Evolutionary conservation across 2,329 filamentous ascomycete species (phyloP).

Genomic region (Neofusicoccum cordaticola): DNA sequence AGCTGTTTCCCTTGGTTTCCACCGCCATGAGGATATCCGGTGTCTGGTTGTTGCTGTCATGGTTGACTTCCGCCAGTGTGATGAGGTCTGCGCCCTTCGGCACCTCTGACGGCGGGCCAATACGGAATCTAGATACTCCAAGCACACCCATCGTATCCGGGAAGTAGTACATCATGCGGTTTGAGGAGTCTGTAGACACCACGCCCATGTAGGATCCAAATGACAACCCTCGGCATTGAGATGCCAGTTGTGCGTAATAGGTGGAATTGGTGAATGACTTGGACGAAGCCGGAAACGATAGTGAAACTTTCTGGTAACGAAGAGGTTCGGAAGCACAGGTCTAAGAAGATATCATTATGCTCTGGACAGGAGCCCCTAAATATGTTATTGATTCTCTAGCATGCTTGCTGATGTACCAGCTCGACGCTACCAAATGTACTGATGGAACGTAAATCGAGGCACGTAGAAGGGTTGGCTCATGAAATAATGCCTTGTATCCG

Average conservation of each 20-base stretch:
- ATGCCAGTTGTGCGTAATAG: background rate
- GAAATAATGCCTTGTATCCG: no score
- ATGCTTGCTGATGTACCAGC: no score
- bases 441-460: no score
- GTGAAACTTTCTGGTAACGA: no score
- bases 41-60: background rate
- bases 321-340: no score
- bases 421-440: no score
- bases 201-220: background rate
- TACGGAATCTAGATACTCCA: background rate
- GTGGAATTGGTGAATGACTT: no score
- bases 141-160: background rate
- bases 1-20: background rate
- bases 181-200: background rate
- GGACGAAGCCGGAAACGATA: no score
- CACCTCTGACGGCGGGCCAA: background rate
- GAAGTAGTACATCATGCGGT: background rate
- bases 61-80: background rate
- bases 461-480: no score
- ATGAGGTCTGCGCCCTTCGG: background rate
- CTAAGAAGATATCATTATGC: no score
- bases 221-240: constrained; percentile 22
- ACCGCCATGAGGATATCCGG: background rate
- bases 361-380: no score
- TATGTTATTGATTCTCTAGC: no score